Evolutionary conservation across 225 moss, liverwort and hornwort species (phyloP).

Genomic region (Neckera pumila): DNA sequence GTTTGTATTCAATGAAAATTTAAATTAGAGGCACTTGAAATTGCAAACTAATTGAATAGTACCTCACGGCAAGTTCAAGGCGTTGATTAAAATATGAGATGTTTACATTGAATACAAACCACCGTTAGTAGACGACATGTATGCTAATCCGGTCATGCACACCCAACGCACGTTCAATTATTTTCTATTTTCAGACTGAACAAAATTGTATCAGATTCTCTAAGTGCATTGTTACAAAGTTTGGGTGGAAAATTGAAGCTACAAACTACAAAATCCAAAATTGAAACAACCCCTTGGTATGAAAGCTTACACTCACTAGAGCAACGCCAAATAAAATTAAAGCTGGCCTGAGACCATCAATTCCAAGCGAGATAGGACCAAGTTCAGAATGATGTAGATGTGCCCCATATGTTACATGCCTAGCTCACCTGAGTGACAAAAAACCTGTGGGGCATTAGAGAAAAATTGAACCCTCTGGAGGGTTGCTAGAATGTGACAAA

Average conservation of each 20-base stretch:
- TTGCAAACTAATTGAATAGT: neutral
- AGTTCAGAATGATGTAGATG: neutral
- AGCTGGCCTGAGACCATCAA: neutral
- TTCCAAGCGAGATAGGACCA: neutral
- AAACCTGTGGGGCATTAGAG: too few relatives aligned
- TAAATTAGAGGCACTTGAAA: neutral
- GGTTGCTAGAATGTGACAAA: too few relatives aligned
- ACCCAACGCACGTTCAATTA: neutral
- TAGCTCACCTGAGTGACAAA: too few relatives aligned
- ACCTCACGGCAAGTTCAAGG: neutral
- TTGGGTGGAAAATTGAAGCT: neutral
- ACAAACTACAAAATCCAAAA: neutral
- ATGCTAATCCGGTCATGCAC: neutral
- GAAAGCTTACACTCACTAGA: neutral
- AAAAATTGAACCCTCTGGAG: too few relatives aligned
- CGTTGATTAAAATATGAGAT: neutral
- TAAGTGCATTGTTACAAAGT: neutral
- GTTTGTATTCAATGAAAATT: too few relatives aligned
- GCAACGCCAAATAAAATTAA: neutral
- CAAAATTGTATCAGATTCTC: neutral
- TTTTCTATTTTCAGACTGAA: neutral
- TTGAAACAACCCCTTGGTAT: neutral
- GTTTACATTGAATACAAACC: neutral
- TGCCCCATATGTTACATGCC: too few relatives aligned
- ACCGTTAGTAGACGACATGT: neutral